A percentile compares a stretch with the other conserved stretches of the same genome.
Conservation (phyloP, 2,329 filamentous ascomycete genomes). For the Arthroderma uncinatum region DNA sequence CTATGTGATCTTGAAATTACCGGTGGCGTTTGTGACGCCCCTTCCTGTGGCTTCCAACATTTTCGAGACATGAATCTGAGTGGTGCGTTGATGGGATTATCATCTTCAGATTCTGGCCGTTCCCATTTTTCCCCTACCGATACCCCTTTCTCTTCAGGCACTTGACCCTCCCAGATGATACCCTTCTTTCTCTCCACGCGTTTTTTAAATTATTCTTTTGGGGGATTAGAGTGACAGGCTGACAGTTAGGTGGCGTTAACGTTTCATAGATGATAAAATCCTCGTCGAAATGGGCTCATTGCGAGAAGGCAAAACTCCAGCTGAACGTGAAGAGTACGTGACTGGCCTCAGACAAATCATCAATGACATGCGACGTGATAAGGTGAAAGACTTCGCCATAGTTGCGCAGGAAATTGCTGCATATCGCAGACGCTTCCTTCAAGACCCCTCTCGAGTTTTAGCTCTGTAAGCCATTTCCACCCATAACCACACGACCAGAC, state of each 20-base stretch:
- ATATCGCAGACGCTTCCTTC: conserved; percentile 41
- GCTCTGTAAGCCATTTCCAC: conserved; percentile 27
- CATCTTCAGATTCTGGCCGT: conserved; percentile 14
- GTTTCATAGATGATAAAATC: conserved; percentile 40
- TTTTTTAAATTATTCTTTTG: conserved; percentile 2
- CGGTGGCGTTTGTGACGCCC: conserved; percentile 62
- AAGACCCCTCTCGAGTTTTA: conserved; percentile 37
- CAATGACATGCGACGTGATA: conserved; percentile 39
- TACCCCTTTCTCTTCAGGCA: neutral
- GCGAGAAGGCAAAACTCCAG: conserved; percentile 35
- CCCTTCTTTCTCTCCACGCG: neutral
- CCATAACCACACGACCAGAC: neutral
- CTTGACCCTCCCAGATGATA: neutral
- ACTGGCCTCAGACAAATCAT: conserved; percentile 39
- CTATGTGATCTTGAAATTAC: conserved; percentile 67
- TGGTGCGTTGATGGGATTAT: conserved; percentile 52
- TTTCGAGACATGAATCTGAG: conserved; percentile 60
- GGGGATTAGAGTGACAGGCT: conserved; percentile 18
- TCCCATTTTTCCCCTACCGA: conserved; percentile 1
- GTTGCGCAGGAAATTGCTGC: conserved; percentile 40
- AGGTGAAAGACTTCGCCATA: conserved; percentile 40
- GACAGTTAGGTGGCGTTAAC: conserved; percentile 31
- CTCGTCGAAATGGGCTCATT: conserved; percentile 40
- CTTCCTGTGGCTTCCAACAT: conserved; percentile 66
- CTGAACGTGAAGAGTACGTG: conserved; percentile 36